Base-by-base conservation (phyloP, 140 eudicot species). In the Cichorium intybus region DNA sequence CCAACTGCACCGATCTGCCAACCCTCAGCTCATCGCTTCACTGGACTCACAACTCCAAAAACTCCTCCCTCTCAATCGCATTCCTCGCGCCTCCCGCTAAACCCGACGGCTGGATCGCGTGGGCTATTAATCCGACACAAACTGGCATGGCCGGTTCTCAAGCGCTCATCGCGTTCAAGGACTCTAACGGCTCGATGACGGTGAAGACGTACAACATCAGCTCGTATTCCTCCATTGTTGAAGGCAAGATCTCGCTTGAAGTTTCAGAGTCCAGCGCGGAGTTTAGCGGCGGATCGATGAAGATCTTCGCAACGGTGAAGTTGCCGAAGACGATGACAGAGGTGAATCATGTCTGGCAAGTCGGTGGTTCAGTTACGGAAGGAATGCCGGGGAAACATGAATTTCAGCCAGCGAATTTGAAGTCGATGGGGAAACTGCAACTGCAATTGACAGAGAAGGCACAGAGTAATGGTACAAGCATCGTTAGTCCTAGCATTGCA, bases 291-390 rank as follows among this genome's bases (percentile, higher is more conserved):
- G 95, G 85, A 3, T 23, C 66, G 47, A 78, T 87, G 74, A 85
- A 62, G 74, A 87, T 91, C 45, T 85, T 68, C 55, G 97, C 95
- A 33, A 85, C 79, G 65, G 68, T 83, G 77, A 81, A 33, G 47
- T 37, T 87, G 56, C 96, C 96, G 48, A 56, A 24, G 53, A 62
- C 60, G 41, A 55, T 29, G 82, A 60, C 78, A 23, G 58, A 56
- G 72, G 71, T 89, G 56, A 84, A 87, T 62, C 88, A 84, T 54
- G 87, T 91, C 5, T 91, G 97, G 97, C 97, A 91, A 75, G 96
- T 85, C 16, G 97, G 97, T 11, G 39, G 77, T 58, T 24, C 76
- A 67, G 95, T 83, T 10, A 4, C 7, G 52, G 47, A 56, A 2
- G 97, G 91, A 4, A 15, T 69, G 70, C 97, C 97, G 24, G 75